Conservation (phyloP, 2,329 filamentous ascomycete species). For the Colletotrichum sojae region DNA sequence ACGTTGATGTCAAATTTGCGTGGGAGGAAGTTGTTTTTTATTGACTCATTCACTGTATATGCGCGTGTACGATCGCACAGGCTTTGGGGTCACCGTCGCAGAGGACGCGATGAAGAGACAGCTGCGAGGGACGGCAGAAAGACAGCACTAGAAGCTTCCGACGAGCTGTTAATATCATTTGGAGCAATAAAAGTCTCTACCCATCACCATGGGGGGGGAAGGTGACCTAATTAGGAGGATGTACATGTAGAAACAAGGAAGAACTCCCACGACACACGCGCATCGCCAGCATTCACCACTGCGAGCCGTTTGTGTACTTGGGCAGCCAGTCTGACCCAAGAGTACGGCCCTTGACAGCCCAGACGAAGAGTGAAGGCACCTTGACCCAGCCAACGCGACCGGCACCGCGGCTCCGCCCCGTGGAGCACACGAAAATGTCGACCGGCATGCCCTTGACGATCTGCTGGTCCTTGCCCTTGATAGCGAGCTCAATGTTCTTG, state of each 20-base stretch:
- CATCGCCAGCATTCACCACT: conserved; percentile 54
- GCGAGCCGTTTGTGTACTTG: conserved; percentile 63
- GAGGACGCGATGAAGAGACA: background rate
- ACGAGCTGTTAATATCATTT: conserved; percentile 11
- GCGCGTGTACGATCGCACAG: conserved; percentile 30
- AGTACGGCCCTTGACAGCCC: conserved; percentile 66
- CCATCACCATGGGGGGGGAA: background rate
- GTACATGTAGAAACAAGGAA: conserved; percentile 22
- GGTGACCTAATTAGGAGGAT: conserved; percentile 10
- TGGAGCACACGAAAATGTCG: conserved; percentile 64
- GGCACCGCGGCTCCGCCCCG: conserved; percentile 64
- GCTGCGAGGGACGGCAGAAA: background rate
- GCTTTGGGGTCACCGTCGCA: background rate
- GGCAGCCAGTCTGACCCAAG: conserved; percentile 60
- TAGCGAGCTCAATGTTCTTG: conserved; percentile 66
- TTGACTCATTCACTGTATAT: conserved; percentile 19
- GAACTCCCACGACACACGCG: background rate
- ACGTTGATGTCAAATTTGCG: conserved; percentile 14
- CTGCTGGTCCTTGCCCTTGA: conserved; percentile 60
- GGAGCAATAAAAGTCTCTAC: background rate
- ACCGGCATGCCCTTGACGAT: conserved; percentile 63
- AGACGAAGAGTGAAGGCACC: conserved; percentile 66
- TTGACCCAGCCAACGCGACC: conserved; percentile 63
- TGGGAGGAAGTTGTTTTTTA: conserved; percentile 23
- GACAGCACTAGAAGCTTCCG: background rate